Base-by-base conservation (phyloP, 345 rosid genomes). In the Arabidopsis suecica region DNA sequence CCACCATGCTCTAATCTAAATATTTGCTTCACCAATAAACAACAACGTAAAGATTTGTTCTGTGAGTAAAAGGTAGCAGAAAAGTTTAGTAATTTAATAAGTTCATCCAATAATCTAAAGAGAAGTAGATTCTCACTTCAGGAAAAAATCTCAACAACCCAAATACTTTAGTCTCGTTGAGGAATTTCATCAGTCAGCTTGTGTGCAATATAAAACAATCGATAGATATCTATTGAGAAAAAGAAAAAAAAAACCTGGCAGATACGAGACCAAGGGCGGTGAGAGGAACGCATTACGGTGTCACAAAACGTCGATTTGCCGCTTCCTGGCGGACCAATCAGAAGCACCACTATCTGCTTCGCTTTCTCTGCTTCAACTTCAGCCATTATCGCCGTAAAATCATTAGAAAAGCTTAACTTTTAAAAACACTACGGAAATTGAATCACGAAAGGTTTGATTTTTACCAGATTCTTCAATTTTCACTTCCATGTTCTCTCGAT, bases 261-360 rank as follows among this genome's bases (percentile, higher is more conserved):
- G 62, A 94, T 42, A 71, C 99, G 99, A 71, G 74, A 79, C 99
- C 97, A 92, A 16, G 93, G 81, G 9, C 97, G 82, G 3, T 79
- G 71, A 28, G 96, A 80, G 58, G 87, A 85, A 10, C 81, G 67
- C 78, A 90, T 82, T 6, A 90, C 88, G 74, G 76, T 66, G 22
- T 95, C 93, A 62, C 96, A 86, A 77, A 95, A 90, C 28, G 97
- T 90, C 75, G 99, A 90, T 78, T 95, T 95, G 22, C 97, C 99
- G 75, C 99, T 95, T 9, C 97, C 97, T 5, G 97, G 99, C 0
- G 97, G 88, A 14, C 97, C 97, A 14, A 88, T 83, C 68, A 92
- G 69, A 34, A 95, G 14, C 66, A 82, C 83, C 61, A 87, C 74
- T 23, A 86, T 74, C 49, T 48, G 79, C 68, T 82, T 85, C 73